phyloP scores from a whole-genome alignment of 805 yeast genomes.

The Candida corydali region DNA sequence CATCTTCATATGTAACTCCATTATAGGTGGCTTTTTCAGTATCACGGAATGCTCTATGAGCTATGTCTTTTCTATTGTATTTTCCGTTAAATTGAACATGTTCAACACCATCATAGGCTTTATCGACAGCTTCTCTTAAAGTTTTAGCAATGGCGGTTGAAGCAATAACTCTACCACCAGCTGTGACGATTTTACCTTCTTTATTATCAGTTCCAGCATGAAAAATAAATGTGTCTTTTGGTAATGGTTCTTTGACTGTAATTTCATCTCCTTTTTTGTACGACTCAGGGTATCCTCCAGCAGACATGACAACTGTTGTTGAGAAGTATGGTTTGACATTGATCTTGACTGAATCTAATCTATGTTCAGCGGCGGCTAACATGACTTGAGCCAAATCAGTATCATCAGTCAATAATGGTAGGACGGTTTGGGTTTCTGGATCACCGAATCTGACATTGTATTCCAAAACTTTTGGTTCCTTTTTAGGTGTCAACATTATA shows the following conservation, averaged over 20 bases:
- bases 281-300: conserved; percentile 93
- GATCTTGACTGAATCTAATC: conserved; percentile 77
- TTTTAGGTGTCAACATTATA: conserved; percentile 73
- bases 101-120: conserved; percentile 82
- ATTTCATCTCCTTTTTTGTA: conserved; percentile 87
- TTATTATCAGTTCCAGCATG: conserved; percentile 85
- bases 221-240: conserved; percentile 69
- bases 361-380: conserved; percentile 90
- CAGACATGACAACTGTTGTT: conserved; percentile 93
- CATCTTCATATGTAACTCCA: conserved; percentile 81
- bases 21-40: conserved; percentile 18
- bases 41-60: conserved; percentile 88
- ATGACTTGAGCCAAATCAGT: conserved; percentile 93
- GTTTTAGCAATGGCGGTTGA: conserved; percentile 80
- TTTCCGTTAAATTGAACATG: conserved; percentile 67
- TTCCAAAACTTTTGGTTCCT: conserved; percentile 92
- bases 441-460: conserved; percentile 98
- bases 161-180: conserved; percentile 97
- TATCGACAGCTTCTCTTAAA: conserved; percentile 74
- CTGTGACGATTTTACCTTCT: conserved; percentile 58
- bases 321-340: conserved; percentile 52
- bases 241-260: conserved; percentile 45
- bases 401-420: conserved; percentile 75
- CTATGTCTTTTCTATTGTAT: conserved; percentile 90
- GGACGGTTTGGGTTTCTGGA: conserved; percentile 96